Evolutionary conservation across 371 early-diverging fungal species (phyloP).

Genomic region (Umbelopsis sp.): DNA sequence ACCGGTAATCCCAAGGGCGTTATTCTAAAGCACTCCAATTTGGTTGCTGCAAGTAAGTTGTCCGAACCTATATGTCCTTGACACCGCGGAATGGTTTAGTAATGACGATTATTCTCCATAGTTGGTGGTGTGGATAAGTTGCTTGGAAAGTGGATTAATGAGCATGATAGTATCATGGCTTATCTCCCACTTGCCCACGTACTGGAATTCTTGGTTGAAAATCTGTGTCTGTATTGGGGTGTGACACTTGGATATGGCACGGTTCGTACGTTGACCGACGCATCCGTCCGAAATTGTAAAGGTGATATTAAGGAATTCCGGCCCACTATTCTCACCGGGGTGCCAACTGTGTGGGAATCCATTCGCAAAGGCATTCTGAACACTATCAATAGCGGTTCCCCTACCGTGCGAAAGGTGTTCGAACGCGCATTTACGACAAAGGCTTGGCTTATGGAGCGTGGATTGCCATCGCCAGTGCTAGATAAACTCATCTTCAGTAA

Average conservation of each 20-base stretch:
- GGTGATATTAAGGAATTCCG: conserved; percentile 93
- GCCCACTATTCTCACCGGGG: conserved; percentile 93
- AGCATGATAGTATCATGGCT: conserved; percentile 62
- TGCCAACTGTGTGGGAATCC: conserved; percentile 93
- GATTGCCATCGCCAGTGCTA: conserved; percentile 73
- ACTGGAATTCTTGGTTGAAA: conserved; percentile 70
- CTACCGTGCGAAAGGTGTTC: conserved; percentile 75
- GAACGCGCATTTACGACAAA: conserved; percentile 77
- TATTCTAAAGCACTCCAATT: conserved; percentile 54
- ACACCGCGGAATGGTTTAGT: no score
- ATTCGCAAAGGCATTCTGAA: conserved; percentile 86
- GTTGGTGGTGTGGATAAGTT: conserved; percentile 38
- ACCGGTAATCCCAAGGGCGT: conserved; percentile 75
- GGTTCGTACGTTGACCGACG: conserved; percentile 86
- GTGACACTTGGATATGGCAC: conserved; percentile 85
- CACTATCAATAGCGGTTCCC: conserved; percentile 67
- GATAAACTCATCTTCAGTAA: conserved; percentile 90
- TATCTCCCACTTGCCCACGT: conserved; percentile 89
- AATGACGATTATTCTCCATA: conserved; percentile 5
- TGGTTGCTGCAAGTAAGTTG: conserved; percentile 58
- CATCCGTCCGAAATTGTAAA: conserved; percentile 88
- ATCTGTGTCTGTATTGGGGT: conserved; percentile 54
- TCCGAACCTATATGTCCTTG: background rate
- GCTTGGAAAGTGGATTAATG: conserved; percentile 27
- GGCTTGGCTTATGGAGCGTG: conserved; percentile 66